Base-by-base conservation (phyloP, 306 rosid species). In the Quercus berberidifolia region DNA sequence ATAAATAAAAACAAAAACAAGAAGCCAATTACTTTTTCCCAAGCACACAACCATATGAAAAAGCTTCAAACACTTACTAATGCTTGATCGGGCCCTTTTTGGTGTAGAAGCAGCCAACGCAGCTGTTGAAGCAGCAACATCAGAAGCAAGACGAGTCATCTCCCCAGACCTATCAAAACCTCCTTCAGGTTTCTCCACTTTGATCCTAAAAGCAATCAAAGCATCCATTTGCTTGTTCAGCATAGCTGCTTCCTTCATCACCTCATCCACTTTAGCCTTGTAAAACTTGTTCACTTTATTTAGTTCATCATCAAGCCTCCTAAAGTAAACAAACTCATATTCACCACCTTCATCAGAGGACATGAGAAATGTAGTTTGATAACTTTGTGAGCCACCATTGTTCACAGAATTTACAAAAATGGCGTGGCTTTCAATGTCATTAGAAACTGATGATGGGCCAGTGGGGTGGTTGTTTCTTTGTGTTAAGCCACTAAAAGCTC, bases 401-500 rank as follows among this genome's bases (percentile, higher is more conserved):
- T 6, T 57, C 74, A 79, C 87, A 3, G 88, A 69, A 70, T 49
- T 80, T 14, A 92, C 87, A 7, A 87, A 35, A 80, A 92, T 92
- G 63, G 92, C 58, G 59, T 89, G 97, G 84, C 41, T 82, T 71
- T 92, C 97, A 13, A 92, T 55, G 75, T 92, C 94, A 0, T 23
- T 62, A 28, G 54, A 49, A 0, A 69, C 5, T 49, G 54, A 49
- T 49, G 54, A 6, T 23, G 89, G 85, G 55, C 68, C 76, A 0
- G 67, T n/a, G 25, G 88, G 76, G 15, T 33, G 49, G 79, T 49
- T 21, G 18, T 20, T 68, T 21, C 86, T 83, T 54, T 82, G 85
- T 4, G 87, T 85, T 28, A 92, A 88, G 2, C 97, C 95, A 20
- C 95, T 92, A 88, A 92, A 92, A 20, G 95, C 82, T 80, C 97